Base-by-base conservation (phyloP, 345 rosid species). In the Eucalyptus melliodora region DNA sequence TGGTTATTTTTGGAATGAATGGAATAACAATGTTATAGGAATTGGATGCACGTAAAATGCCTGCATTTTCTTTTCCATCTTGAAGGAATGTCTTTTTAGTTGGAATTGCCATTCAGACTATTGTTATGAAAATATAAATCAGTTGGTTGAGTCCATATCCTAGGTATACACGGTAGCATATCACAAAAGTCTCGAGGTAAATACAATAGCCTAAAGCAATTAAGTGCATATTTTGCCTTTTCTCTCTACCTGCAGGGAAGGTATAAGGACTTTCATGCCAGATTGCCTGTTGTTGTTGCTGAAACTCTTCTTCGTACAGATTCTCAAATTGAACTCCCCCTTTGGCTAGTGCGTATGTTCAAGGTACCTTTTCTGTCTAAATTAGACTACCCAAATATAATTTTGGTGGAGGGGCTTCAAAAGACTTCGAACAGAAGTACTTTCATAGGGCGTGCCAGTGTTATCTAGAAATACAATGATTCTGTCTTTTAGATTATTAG, bases 311-410 rank as follows among this genome's bases (percentile, higher is more conserved):
- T 98, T 90, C 96, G 93, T 56, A 88, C 95, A n/a, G 97, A 96
- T 94, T 92, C 96, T 87, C 94, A 90, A 87, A 96, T 97, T 60
- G 98, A 98, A 89, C 94, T 98, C 91, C 99, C 99, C 88, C 93
- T 98, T 67, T 98, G 99, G 99, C 93, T 98, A 92, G 96, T 97
- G 86, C 94, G 92, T 87, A 97, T 95, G 98, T 96, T 97, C 94
- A 98, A 98, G 99, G 99, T 98, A 94, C 91, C 89, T 90, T 53
- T 90, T 91, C 89, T 86, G 60, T 86, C 56, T 77, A 19, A 72
- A 72, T 72, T 45, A 50, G 56, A 86, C 56, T 87, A 21, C 15
- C 83, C 26, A 37, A 37, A 77, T 77, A 77, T 11, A 37, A 5
- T 77, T 77, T 37, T 77, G 83, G 47, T 11, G 14, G 26, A 37